Base-by-base conservation (phyloP, 179 eudicot genomes). In the Amaranthus tricolor region DNA sequence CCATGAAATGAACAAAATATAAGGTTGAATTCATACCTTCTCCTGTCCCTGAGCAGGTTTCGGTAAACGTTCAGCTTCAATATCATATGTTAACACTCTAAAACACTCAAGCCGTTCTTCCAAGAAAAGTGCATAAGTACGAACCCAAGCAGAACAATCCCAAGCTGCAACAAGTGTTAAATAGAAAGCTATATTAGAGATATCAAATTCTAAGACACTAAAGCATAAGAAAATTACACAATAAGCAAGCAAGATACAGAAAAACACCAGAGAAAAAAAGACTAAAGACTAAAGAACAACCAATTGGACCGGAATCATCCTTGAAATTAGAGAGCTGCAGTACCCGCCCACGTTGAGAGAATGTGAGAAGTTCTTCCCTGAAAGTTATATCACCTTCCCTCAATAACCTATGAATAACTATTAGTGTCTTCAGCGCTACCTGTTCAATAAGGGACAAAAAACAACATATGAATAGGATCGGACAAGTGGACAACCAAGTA, bases 81-180 rank as follows among this genome's bases (percentile, higher is more conserved):
- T 91, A 78, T 93, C 98, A 84, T 93, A 93, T 76, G 85, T 91
- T 79, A 93, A 66, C 77, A 87, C 76, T 86, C 92, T 88, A 75
- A 84, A 93, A 86, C 98, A 91, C 81, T 93, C 96, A 70, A 93
- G 91, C 61, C 96, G 84, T 80, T 93, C 98, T 79, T 93, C 98
- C 90, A 93, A 79, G 78, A 91, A 93, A 43, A 91, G 89, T 48
- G 88, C 91, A 82, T 93, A 93, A 5, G 96, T 89, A 53, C 98
- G 90, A 47, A 93, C 98, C 98, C 98, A 93, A 45, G 84, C 96
- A 72, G 98, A 93, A 77, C 92, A 93, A 79, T 93, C 98, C 98
- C 98, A 93, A 70, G 98, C 98, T 93, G 83, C 68, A 88, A 72
- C 54, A 68, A 43, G 55, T 48, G 44, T 58, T 77, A 31, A 31